These are phyloP conservation scores for Yarrowia phangngaensis DNA, from an alignment of 805 yeast species.

Conservation along the genomic window DNA sequence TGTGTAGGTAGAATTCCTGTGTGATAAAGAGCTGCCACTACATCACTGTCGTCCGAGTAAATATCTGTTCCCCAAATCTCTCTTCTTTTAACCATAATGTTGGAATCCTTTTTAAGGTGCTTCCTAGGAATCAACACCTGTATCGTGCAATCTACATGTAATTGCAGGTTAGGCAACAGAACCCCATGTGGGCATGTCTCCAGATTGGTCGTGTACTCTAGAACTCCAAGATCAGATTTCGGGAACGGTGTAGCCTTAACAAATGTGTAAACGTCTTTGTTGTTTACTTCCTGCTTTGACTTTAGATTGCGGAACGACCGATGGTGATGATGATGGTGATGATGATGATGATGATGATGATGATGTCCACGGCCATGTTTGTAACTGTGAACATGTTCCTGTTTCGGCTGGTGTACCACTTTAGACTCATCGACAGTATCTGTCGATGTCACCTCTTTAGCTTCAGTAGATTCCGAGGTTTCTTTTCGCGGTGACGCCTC, in stretches of 20 bases:
- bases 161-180: constrained; percentile 36
- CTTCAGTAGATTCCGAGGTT: too few species aligned
- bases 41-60: constrained; percentile 90
- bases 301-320: constrained; percentile 19
- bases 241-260: constrained; percentile 24
- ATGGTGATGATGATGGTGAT: constrained; percentile 29
- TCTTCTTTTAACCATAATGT: constrained; percentile 45
- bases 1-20: constrained; percentile 56
- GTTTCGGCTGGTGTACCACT: constrained; percentile 13
- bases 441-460: too few species aligned
- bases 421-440: too few species aligned
- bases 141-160: constrained; percentile 42
- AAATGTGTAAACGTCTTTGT: constrained; percentile 25
- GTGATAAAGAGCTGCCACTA: constrained; percentile 70
- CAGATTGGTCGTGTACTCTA: constrained; percentile 26
- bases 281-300: constrained; percentile 25
- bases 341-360: constrained; percentile 24
- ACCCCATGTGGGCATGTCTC: constrained; percentile 26
- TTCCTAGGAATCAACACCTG: constrained; percentile 55
- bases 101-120: constrained; percentile 42
- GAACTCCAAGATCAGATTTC: constrained; percentile 19
- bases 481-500: too few species aligned
- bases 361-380: constrained; percentile 25
- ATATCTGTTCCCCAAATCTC: constrained; percentile 89
- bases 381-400: constrained; percentile 28